Percentiles rank a stretch among this genome's conserved stretches.
Conservation (phyloP, 345 rosid genomes). For the Hibiscus tridactylites region DNA sequence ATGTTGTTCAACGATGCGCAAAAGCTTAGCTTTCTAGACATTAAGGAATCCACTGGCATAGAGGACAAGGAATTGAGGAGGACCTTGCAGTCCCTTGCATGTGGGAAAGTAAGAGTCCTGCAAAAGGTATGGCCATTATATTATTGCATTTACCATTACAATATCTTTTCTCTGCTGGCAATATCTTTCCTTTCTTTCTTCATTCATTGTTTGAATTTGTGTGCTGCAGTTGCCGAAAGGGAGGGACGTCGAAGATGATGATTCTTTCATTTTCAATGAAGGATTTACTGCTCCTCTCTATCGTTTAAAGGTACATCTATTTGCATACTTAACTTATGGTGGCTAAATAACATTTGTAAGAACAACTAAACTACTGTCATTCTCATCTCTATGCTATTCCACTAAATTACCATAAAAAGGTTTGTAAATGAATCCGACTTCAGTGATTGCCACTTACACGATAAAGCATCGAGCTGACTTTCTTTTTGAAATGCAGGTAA, state of each 20-base stretch:
- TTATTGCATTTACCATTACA: not conserved
- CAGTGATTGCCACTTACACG: not conserved
- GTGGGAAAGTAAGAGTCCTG: constrained; percentile 94
- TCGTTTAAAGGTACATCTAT: constrained; percentile 62
- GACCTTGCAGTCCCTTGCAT: constrained; percentile 94
- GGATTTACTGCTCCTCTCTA: constrained; percentile 70
- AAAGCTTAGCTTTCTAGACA: constrained; percentile 85
- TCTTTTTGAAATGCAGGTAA: constrained; percentile 52
- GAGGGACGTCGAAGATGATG: constrained; percentile 86
- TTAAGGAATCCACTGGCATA: constrained; percentile 82
- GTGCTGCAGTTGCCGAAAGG: constrained; percentile 73
- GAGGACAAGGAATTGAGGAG: constrained; percentile 94
- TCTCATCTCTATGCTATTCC: not conserved
- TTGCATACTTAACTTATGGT: not conserved
- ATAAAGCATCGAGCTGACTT: not conserved
- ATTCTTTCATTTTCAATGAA: constrained; percentile 80
- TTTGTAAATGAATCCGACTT: not conserved
- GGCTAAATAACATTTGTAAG: not conserved
- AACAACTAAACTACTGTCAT: not conserved
- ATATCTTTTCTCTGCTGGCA: not conserved
- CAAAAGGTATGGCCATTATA: constrained; percentile 45
- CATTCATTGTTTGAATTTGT: not conserved
- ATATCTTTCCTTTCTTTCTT: not conserved
- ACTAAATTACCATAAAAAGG: not conserved
- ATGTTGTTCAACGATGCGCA: constrained; percentile 95